Evolutionary conservation across 192 early-diverging fungal species (phyloP), one percentile per base, ranked within the genome.

Genomic region (Pilaira anomala): DNA sequence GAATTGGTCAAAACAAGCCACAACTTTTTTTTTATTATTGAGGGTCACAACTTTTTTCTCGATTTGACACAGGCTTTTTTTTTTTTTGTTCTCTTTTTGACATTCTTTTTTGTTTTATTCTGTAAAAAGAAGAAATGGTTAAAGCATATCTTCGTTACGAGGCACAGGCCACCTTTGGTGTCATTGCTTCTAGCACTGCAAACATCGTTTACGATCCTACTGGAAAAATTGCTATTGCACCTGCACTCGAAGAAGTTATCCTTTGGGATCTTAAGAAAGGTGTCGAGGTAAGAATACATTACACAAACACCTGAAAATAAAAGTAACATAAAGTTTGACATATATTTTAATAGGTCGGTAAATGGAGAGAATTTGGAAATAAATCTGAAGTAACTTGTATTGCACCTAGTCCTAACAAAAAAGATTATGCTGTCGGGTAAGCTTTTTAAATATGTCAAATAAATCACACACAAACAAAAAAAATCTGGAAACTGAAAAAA

Each of bases 241-340:
- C 94, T 12, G 86, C 91, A 2, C 83, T 98, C 30, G 93, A 96
- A 73, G 82, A 85, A 59, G 84, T 93, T 49, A 73, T 80, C 48
- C 73, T 94, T 22, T 97, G 92, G 92, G 89, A 97, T 71, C 77
- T 90, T 39, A 88, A 91, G 69, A 91, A 88, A 64, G 96, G 93
- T 39, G 81, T 78, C 24, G 71, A 87, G 68, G 83, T 83, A 69
- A 49, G 41, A 62, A 67, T 16, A 48, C 4, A 24, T 6, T 18
- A 36, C 3, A 26, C 3, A 24, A 40, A 19, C 16, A 3, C 14
- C 7, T 4, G 24, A 18, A 24, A 14, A 46, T 48, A 39, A 40
- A 29, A 9, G 14, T 21, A 22, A 18, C 13, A 24, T 58, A 51
- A 42, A 62, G 3, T 19, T 49, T 21, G 12, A 54, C 21, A 52